A percentile compares a stretch with the other conserved stretches of the same genome.
Conservation (phyloP, 164 flowering plant genomes). For the Berberis vulgaris region DNA sequence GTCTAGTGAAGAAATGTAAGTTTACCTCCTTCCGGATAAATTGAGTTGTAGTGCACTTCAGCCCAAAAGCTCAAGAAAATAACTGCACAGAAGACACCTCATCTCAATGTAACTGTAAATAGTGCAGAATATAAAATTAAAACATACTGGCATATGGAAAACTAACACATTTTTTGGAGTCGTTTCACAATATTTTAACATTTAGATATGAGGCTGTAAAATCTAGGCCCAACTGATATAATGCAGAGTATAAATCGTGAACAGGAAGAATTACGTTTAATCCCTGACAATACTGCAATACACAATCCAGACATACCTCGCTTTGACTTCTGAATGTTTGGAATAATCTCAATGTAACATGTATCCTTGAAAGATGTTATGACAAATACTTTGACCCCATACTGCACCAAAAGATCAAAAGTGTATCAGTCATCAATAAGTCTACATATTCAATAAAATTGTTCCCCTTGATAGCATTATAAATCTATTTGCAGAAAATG, state of each 20-base stretch:
- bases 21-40: slow-evolving; percentile 34
- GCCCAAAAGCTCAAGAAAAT: slow-evolving; percentile 42
- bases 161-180: too few relatives aligned
- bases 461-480: too few relatives aligned
- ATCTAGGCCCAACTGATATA: too few relatives aligned
- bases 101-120: neutral
- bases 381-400: slow-evolving; percentile 50
- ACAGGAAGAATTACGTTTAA: neutral
- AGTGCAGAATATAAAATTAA: too few relatives aligned
- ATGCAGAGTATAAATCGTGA: too few relatives aligned
- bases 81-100: slow-evolving; percentile 22
- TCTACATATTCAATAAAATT: too few relatives aligned
- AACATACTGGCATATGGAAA: too few relatives aligned
- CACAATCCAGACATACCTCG: slow-evolving; percentile 27
- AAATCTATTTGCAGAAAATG: too few relatives aligned
- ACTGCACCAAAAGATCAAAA: slow-evolving; percentile 27
- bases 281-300: neutral
- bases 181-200: too few relatives aligned
- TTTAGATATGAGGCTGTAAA: too few relatives aligned
- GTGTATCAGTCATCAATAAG: neutral
- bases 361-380: slow-evolving; percentile 62
- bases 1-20: neutral
- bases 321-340: slow-evolving; percentile 35
- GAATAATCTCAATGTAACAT: slow-evolving; percentile 59
- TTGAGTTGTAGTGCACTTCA: slow-evolving; percentile 37